These are phyloP conservation scores for Rutstroemia sp. DNA, from an alignment of 2,329 filamentous ascomycete species.

Conservation along the genomic window DNA sequence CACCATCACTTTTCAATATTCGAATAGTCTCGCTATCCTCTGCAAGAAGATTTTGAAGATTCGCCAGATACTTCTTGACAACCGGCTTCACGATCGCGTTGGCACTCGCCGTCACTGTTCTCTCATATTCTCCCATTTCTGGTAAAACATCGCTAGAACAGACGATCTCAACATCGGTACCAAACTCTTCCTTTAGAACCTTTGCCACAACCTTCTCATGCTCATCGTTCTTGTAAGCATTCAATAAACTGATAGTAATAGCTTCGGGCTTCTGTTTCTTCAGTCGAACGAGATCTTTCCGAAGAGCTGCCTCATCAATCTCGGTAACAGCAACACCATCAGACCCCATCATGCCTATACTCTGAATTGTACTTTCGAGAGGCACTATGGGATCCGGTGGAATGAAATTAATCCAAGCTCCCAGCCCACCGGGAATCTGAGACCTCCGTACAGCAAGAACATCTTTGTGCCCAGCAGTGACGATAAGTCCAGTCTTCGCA, in stretches of 20 bases:
- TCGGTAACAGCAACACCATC: not conserved
- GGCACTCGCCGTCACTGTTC: not conserved
- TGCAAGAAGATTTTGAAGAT: not conserved
- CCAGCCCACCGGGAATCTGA: not conserved
- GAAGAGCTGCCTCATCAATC: not conserved
- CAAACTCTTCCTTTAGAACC: not conserved
- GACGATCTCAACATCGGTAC: slow-evolving; percentile 1
- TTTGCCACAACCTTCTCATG: not conserved
- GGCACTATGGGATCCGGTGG: not conserved
- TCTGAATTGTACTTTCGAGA: not conserved
- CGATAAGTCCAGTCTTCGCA: not conserved
- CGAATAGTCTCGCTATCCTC: slow-evolving; percentile 2
- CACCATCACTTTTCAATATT: slow-evolving; percentile 6
- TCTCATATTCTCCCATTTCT: slow-evolving; percentile 2
- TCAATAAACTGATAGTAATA: not conserved
- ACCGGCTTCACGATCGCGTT: not conserved
- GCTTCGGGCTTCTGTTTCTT: not conserved
- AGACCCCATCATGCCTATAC: not conserved
- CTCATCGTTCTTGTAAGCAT: not conserved
- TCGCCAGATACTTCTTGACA: not conserved
- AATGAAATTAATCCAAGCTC: not conserved
- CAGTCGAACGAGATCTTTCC: not conserved
- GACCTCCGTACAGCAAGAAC: not conserved
- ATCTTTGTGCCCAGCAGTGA: not conserved
- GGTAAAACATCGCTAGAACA: slow-evolving; percentile 2